Evolutionary conservation across 1,284 basidiomycete species (phyloP).

Genomic region (Naganishia albida): DNA sequence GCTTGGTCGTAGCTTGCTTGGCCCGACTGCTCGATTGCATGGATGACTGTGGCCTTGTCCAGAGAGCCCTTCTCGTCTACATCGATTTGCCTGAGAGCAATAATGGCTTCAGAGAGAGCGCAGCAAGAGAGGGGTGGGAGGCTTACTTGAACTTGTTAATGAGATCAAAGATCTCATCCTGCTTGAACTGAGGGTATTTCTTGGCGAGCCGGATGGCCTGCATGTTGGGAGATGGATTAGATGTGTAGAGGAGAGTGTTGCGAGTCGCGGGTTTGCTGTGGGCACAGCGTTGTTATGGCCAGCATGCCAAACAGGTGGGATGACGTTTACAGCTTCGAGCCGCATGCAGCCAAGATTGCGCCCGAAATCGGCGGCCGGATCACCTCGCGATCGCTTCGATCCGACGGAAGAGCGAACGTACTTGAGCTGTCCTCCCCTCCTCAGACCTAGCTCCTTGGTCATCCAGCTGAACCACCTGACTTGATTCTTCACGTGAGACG

Average conservation of each 20-base stretch:
- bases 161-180: slow-evolving; percentile 90
- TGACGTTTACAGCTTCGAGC: slow-evolving; percentile 16
- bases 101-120: slow-evolving; percentile 20
- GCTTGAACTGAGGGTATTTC: slow-evolving; percentile 88
- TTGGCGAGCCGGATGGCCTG: slow-evolving; percentile 69
- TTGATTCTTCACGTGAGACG: no score
- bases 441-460: neutral
- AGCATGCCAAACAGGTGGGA: neutral
- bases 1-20: slow-evolving; percentile 78
- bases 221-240: slow-evolving; percentile 39
- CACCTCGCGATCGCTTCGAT: neutral
- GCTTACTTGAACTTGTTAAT: slow-evolving; percentile 91
- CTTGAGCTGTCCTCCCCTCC: no score
- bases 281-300: slow-evolving; percentile 4
- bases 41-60: slow-evolving; percentile 77
- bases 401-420: slow-evolving; percentile 1
- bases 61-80: slow-evolving; percentile 83
- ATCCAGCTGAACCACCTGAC: neutral
- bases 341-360: neutral
- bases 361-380: neutral
- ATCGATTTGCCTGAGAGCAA: slow-evolving; percentile 65
- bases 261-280: neutral
- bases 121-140: slow-evolving; percentile 16
- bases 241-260: neutral
- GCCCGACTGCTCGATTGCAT: slow-evolving; percentile 71